Base-by-base conservation (phyloP, 1,284 basidiomycete species). In the Cutaneotrichosporon dermatis region DNA sequence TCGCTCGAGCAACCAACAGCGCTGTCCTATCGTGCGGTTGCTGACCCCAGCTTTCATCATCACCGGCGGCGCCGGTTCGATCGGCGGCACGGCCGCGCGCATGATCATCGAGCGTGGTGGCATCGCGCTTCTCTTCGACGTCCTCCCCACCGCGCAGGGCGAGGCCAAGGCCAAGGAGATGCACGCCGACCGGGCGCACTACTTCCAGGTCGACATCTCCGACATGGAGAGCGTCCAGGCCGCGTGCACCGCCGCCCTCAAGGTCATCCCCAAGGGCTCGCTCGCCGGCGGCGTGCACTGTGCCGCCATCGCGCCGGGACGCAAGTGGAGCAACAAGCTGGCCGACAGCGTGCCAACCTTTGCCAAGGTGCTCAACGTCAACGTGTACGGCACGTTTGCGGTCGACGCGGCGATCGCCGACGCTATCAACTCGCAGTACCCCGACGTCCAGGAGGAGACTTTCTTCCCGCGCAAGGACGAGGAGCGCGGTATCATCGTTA, bases 351-450 rank as follows among this genome's bases (percentile, higher is more conserved):
- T 63, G 35, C 16, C 44, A n/a, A 57, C 64, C 42, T 69, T 71
- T 58, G 36, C 55, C 10, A 62, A 66, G 49, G 66, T 69, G 41
- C 53, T 71, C 41, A 44, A 67, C 34, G 62, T 71, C 62, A 66
- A 69, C 58, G 61, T 64, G 11, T 61, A 62, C 52, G 70, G 70
- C 13, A 71, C 71, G 1, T 73, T 71, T 57, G 58, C 64, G n/a
- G 62, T 71, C 48, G 60, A 69, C 54, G 63, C 70, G 4, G 45
- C 44, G 57, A 63, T 73, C 35, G 64, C 66, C 36, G 71, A 73
- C 43, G 70, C 71, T 4, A 70, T 73, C 67, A 69, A 70, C 60
- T 64, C 65, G 15, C 69, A 67, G 44, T 70, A 68, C 60, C 64
- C 64, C 12, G 61, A 66, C 15, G 54, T 49, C 1, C 46, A 49